Percentiles rank a stretch among this genome's conserved stretches.
Conservation (phyloP, 306 rosid species). For the Mucuna pruriens region DNA sequence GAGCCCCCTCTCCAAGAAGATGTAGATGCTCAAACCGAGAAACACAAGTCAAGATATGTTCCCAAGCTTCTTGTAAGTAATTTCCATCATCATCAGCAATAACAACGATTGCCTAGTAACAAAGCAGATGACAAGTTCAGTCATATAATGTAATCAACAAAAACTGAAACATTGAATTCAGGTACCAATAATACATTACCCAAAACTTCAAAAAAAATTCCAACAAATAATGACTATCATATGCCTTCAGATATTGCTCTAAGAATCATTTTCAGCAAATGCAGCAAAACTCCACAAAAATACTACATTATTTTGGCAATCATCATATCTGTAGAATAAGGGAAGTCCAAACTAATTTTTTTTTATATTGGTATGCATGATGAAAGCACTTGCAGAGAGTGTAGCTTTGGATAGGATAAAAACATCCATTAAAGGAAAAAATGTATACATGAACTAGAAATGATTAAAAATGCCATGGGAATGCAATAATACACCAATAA, state of each 20-base stretch:
- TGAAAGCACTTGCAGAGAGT: constrained; percentile 17
- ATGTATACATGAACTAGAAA: constrained; percentile 19
- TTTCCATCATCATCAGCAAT: constrained; percentile 99
- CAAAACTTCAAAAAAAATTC: neutral
- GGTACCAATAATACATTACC: constrained; percentile 19
- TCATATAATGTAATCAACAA: constrained; percentile 36
- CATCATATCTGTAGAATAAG: constrained; percentile 15
- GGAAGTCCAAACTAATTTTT: neutral
- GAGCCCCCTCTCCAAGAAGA: constrained; percentile 99
- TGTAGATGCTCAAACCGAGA: constrained; percentile 99
- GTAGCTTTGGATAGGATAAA: constrained; percentile 25
- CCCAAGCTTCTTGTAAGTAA: constrained; percentile 99
- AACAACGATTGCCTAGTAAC: constrained; percentile 77
- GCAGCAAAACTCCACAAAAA: constrained; percentile 8
- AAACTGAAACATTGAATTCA: constrained; percentile 19
- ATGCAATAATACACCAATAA: constrained; percentile 25
- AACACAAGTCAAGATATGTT: constrained; percentile 98
- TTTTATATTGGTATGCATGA: constrained; percentile 10
- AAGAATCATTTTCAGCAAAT: constrained; percentile 29
- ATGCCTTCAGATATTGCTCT: constrained; percentile 26
- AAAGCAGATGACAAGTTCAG: constrained; percentile 39
- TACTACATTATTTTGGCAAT: constrained; percentile 3
- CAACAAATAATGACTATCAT: neutral
- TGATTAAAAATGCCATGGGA: constrained; percentile 13
- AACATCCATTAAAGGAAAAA: constrained; percentile 11